Evolutionary conservation across 176 grass and related monocot genomes (phyloP).

Genomic region (Echinochloa phyllopogon): DNA sequence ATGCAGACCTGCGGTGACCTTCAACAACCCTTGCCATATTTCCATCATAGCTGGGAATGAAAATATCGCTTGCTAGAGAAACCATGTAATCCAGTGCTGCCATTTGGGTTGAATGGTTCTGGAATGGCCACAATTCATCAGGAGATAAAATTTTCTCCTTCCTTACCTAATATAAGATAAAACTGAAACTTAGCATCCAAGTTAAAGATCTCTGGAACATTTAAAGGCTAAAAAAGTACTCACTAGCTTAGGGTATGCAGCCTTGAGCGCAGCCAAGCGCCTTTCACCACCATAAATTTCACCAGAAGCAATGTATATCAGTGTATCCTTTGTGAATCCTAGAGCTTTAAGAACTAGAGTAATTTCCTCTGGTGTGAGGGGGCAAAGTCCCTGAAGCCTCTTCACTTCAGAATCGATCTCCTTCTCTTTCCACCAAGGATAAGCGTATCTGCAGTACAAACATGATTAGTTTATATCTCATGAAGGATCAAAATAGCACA

Average conservation of each 20-base stretch:
- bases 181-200: conserved; percentile 29
- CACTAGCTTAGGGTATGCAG: conserved; percentile 87
- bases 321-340: conserved; percentile 73
- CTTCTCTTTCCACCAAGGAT: conserved; percentile 99
- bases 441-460: conserved; percentile 75
- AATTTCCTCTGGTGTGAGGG: conserved; percentile 96
- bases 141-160: conserved; percentile 89
- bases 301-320: conserved; percentile 97
- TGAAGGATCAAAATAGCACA: conserved; percentile 15
- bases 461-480: neutral
- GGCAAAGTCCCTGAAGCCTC: conserved; percentile 89
- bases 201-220: conserved; percentile 21
- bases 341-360: conserved; percentile 80
- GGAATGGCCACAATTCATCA: conserved; percentile 78
- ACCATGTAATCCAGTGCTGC: conserved; percentile 96
- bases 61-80: conserved; percentile 79
- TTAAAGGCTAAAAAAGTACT: conserved; percentile 15
- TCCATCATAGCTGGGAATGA: conserved; percentile 95
- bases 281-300: conserved; percentile 95
- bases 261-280: conserved; percentile 68
- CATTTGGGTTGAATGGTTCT: conserved; percentile 97
- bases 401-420: conserved; percentile 86
- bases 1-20: conserved; percentile 83
- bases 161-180: conserved; percentile 60
- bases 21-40: conserved; percentile 99